Evolutionary conservation across 2,329 filamentous ascomycete genomes (phyloP).

Genomic region (Cercospora berteroae): DNA sequence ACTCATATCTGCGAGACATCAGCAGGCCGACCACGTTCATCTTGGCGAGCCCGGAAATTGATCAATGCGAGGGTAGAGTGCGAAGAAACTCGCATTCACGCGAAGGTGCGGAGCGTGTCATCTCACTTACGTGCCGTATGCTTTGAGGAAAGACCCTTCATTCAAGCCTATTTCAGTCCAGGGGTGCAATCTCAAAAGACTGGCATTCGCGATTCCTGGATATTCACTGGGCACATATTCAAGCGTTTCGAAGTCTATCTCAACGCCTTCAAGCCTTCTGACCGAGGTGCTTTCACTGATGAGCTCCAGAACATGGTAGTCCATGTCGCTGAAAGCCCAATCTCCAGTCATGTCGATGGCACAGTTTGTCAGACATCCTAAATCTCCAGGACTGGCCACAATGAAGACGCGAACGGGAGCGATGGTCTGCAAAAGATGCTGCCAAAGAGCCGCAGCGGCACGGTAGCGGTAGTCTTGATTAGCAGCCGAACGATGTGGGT

Average conservation of each 20-base stretch:
- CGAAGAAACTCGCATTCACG: background rate
- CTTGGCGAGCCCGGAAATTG: background rate
- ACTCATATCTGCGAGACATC: slow-evolving; percentile 54
- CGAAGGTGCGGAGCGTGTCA: background rate
- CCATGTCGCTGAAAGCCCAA: slow-evolving; percentile 38
- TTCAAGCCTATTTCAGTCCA: slow-evolving; percentile 69
- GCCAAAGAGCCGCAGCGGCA: slow-evolving; percentile 47
- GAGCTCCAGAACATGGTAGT: slow-evolving; percentile 34
- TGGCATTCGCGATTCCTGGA: slow-evolving; percentile 28
- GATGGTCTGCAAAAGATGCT: slow-evolving; percentile 53
- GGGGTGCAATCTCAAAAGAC: slow-evolving; percentile 57
- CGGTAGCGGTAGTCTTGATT: slow-evolving; percentile 33
- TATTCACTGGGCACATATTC: slow-evolving; percentile 18
- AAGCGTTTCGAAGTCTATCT: slow-evolving; percentile 11
- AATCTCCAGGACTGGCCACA: slow-evolving; percentile 58
- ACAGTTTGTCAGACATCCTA: slow-evolving; percentile 61
- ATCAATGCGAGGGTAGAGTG: background rate
- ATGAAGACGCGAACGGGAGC: slow-evolving; percentile 48
- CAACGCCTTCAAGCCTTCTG: background rate
- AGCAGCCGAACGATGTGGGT: slow-evolving; percentile 40
- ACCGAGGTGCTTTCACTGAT: background rate
- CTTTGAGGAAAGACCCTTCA: slow-evolving; percentile 70
- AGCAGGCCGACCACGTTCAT: background rate
- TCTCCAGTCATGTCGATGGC: slow-evolving; percentile 51
- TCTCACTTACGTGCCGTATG: slow-evolving; percentile 55